Conservation (phyloP, 208 protist species). For the Vickermania spadyakhi region DNA sequence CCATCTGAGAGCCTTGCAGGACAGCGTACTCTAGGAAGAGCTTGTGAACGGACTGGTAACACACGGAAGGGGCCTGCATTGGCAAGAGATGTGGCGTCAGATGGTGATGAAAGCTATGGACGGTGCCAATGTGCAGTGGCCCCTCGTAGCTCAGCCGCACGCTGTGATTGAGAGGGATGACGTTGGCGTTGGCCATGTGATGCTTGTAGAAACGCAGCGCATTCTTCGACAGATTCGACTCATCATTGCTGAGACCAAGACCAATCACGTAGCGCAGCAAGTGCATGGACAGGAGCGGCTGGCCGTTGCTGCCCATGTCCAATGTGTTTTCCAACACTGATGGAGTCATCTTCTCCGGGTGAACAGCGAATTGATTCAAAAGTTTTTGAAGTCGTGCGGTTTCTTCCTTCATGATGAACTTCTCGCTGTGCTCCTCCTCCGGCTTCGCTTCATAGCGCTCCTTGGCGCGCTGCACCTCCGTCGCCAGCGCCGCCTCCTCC, state of each 20-base stretch:
- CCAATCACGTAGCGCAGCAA: conserved; percentile 3
- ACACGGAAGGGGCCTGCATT: not conserved
- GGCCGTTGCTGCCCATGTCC: not conserved
- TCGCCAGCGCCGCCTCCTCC: not conserved
- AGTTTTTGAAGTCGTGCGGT: not conserved
- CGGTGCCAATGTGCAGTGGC: not conserved
- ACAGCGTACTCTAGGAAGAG: not conserved
- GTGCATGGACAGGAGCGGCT: not conserved
- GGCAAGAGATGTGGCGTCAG: not conserved
- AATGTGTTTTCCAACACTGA: not conserved
- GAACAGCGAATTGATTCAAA: not conserved
- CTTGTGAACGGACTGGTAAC: not conserved
- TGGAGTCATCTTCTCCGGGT: not conserved
- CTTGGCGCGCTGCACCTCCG: not conserved
- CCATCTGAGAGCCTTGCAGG: not conserved
- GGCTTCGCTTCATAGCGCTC: not conserved
- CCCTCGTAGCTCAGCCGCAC: not conserved
- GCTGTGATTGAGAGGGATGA: not conserved
- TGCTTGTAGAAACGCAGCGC: not conserved
- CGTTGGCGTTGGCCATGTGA: not conserved
- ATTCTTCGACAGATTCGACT: not conserved
- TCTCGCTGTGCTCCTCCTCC: not conserved
- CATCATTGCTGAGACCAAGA: not conserved
- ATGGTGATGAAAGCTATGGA: not conserved
- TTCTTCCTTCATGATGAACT: not conserved